These are phyloP conservation scores for Lichtheimia ornata DNA, from an alignment of 371 early-diverging fungal genomes.

Conservation along the genomic window DNA sequence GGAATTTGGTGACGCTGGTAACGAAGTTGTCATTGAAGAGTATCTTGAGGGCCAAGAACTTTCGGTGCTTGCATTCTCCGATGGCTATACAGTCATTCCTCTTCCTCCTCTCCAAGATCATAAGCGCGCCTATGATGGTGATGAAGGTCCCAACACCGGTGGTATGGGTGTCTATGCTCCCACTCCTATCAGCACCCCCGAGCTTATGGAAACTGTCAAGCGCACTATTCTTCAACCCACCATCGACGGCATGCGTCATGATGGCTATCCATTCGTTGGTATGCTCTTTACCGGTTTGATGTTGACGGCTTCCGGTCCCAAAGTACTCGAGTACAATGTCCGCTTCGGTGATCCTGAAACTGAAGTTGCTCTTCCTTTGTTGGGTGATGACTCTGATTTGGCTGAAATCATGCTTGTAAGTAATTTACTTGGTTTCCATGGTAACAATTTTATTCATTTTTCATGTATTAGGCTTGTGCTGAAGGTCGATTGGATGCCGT, in stretches of 20 bases:
- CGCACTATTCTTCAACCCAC: slow-evolving; percentile 86
- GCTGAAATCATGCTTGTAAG: slow-evolving; percentile 79
- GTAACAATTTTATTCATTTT: neutral
- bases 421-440: neutral
- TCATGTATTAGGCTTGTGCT: slow-evolving; percentile 68
- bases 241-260: slow-evolving; percentile 93
- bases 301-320: slow-evolving; percentile 87
- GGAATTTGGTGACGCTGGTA: slow-evolving; percentile 89
- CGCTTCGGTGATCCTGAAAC: slow-evolving; percentile 99
- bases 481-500: slow-evolving; percentile 93
- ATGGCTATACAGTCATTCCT: slow-evolving; percentile 90
- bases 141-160: slow-evolving; percentile 96
- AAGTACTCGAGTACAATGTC: slow-evolving; percentile 96
- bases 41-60: slow-evolving; percentile 91
- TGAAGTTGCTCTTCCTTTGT: slow-evolving; percentile 89
- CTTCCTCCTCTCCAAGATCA: slow-evolving; percentile 97
- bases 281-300: slow-evolving; percentile 96
- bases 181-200: slow-evolving; percentile 86
- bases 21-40: slow-evolving; percentile 96
- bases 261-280: slow-evolving; percentile 96
- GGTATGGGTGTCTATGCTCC: slow-evolving; percentile 99
- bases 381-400: slow-evolving; percentile 83
- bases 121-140: slow-evolving; percentile 92
- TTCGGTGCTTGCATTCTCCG: slow-evolving; percentile 90
- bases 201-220: slow-evolving; percentile 73